Conservation (phyloP, 495 filamentous ascomycete species). For the Aspergillus avenaceus region DNA sequence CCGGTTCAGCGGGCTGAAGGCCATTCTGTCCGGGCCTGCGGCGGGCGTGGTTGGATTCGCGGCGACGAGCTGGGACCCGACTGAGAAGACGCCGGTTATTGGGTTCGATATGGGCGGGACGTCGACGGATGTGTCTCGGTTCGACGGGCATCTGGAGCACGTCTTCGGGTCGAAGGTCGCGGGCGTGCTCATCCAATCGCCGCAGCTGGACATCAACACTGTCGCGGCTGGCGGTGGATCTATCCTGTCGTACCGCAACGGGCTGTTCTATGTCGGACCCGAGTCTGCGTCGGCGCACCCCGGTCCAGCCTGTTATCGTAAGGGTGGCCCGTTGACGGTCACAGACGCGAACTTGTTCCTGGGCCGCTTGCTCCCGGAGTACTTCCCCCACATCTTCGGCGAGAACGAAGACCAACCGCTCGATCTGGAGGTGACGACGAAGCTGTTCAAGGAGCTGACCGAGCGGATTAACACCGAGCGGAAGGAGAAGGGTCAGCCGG, state of each 20-base stretch:
- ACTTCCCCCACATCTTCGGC: slow-evolving; percentile 97
- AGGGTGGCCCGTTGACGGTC: slow-evolving; percentile 87
- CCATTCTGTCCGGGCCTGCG: slow-evolving; percentile 57
- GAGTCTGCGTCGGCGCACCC: slow-evolving; percentile 93
- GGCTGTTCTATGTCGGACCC: slow-evolving; percentile 92
- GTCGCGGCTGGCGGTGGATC: slow-evolving; percentile 93
- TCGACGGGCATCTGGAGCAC: slow-evolving; percentile 91
- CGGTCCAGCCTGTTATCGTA: slow-evolving; percentile 90
- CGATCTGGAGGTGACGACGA: slow-evolving; percentile 72
- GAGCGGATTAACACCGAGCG: slow-evolving; percentile 69
- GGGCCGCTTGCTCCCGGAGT: slow-evolving; percentile 83
- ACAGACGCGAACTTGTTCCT: slow-evolving; percentile 93
- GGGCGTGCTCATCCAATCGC: slow-evolving; percentile 90
- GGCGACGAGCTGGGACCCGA: slow-evolving; percentile 82
- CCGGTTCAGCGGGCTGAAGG: slow-evolving; percentile 55
- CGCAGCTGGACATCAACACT: slow-evolving; percentile 96
- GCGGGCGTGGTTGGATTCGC: slow-evolving; percentile 88
- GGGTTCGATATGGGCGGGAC: slow-evolving; percentile 98
- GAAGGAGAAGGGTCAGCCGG: slow-evolving; percentile 50
- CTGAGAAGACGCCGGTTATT: slow-evolving; percentile 85
- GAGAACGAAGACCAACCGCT: slow-evolving; percentile 84
- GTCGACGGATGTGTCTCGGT: slow-evolving; percentile 90
- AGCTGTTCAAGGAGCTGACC: slow-evolving; percentile 72
- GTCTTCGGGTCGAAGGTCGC: slow-evolving; percentile 97
- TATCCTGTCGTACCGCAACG: slow-evolving; percentile 83